Base-by-base conservation (phyloP, 176 grass and related monocot genomes). In the Cenchrus americanus region DNA sequence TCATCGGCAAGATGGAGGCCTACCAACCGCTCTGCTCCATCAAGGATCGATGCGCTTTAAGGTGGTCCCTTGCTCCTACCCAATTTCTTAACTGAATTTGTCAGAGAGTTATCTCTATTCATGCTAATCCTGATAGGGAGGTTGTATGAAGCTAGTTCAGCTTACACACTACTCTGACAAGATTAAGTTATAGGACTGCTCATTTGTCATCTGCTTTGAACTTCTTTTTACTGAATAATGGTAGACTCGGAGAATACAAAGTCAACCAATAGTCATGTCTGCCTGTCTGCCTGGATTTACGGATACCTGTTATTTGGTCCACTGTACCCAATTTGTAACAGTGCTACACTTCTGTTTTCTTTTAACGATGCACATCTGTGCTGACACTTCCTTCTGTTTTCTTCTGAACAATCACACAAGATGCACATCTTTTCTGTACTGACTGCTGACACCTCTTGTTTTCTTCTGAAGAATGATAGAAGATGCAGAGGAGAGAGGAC, bases 11-110 rank as follows among this genome's bases (percentile, higher is more conserved):
- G 86, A 62, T 97, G 10, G 94, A 97, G 81, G 66, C 80, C 14
- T 97, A 93, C 71, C 91, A 93, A 30, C 91, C 94, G 6, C 89
- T 97, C 67, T 89, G 86, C 85, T 97, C 94, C 69, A 82, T 93
- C 26, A 96, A 96, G 69, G 88, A 96, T 57, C 88, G 91, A 18
- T 77, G 87, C 15, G 87, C 94, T 85, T 62, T 97, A 69, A 82
- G 94, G 91, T 72, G 9, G 14, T 95, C 55, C 21, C 55, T 59
- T 59, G 55, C 55, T 44, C 58, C 13, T 80, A 32, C 12, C n/a
- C 62, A 8, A 0, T 22, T 59, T 69, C 55, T 10, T 9, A 8
- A 22, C 23, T 51, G 49, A 11, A 17, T 5, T 27, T 6, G 52
- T 23, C 6, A 14, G 8, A 11, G 22, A 14, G 8, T 75, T n/a